Evolutionary conservation across 306 rosid genomes (phyloP), one percentile per base, ranked within the genome.

Genomic region (Leucaena leucocephala): DNA sequence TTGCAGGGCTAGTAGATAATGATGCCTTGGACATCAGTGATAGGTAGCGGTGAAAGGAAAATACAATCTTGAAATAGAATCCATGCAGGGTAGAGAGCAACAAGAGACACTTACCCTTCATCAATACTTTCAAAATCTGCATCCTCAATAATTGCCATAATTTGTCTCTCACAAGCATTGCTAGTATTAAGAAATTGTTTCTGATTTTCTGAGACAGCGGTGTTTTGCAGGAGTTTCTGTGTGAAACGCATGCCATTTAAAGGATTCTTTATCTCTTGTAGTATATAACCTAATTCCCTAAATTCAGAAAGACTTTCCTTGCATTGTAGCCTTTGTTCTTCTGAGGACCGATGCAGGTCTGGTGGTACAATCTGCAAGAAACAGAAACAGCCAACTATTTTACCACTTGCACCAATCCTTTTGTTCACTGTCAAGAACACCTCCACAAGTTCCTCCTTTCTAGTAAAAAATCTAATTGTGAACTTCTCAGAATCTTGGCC

Each of bases 81-180:
- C 64, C 71, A 70, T 59, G 73, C 52, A 71, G 16, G 69, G 7
- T 73, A 71, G n/a, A 73, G 75, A 35, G 54, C 57, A 69, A 69
- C 58, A 80, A 75, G 54, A 72, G 33, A 48, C 59, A 71, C 91
- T 86, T 64, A 90, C 98, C 97, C 94, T 68, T 86, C 90, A 10
- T 85, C 88, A 21, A 88, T 77, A 81, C 87, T 88, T 81, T 78
- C 87, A 35, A 89, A 78, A 78, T 88, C 83, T 72, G 84, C 78
- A 62, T 83, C 90, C 85, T 88, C 88, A n/a, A 90, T 77, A 77
- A 90, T 78, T 72, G 88, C 55, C 91, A 77, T 81, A 79, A 94
- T 86, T 64, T 94, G 98, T 77, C 94, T 90, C 83, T 90, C 97
- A 75, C 98, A 94, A 13, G 98, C 97, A 77, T 75, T 84, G 73